phyloP scores from a whole-genome alignment of 2,329 filamentous ascomycete genomes.

The Penicillium hordei region DNA sequence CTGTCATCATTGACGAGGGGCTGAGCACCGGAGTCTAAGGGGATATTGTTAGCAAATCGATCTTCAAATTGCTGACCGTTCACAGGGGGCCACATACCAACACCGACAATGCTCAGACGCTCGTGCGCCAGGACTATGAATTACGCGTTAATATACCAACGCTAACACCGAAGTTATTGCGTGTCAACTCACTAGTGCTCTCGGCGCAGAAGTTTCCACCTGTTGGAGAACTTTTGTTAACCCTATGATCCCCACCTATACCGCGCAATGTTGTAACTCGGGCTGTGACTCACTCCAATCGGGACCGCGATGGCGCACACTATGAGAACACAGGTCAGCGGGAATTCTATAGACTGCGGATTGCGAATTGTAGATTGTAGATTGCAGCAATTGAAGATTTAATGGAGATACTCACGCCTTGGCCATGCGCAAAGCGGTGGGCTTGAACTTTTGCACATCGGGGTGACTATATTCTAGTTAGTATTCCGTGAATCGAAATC shows the following conservation, averaged over 20 bases:
- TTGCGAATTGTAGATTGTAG: background rate
- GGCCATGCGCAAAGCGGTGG: conserved; percentile 85
- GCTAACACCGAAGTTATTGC: background rate
- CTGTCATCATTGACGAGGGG: conserved; percentile 90
- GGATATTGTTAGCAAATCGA: conserved; percentile 14
- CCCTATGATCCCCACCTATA: conserved; percentile 8
- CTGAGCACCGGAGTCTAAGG: conserved; percentile 85
- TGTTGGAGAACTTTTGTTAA: conserved; percentile 42
- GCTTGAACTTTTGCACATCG: conserved; percentile 95
- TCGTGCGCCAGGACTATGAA: conserved; percentile 86
- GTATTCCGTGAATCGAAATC: conserved; percentile 11
- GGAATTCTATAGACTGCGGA: conserved; percentile 7
- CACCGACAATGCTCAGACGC: conserved; percentile 93
- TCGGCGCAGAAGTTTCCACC: conserved; percentile 87
- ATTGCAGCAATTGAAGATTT: background rate
- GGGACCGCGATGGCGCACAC: conserved; percentile 91
- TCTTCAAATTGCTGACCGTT: conserved; percentile 7
- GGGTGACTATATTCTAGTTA: conserved; percentile 62
- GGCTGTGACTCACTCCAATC: conserved; percentile 82
- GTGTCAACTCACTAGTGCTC: conserved; percentile 72
- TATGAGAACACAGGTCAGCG: conserved; percentile 47
- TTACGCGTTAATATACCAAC: conserved; percentile 24
- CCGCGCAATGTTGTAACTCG: conserved; percentile 11
- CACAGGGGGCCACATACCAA: conserved; percentile 61
- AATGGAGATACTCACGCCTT: conserved; percentile 70